These are phyloP conservation scores for Naegleria lovaniensis DNA, from an alignment of 208 protist species.

Conservation along the genomic window DNA sequence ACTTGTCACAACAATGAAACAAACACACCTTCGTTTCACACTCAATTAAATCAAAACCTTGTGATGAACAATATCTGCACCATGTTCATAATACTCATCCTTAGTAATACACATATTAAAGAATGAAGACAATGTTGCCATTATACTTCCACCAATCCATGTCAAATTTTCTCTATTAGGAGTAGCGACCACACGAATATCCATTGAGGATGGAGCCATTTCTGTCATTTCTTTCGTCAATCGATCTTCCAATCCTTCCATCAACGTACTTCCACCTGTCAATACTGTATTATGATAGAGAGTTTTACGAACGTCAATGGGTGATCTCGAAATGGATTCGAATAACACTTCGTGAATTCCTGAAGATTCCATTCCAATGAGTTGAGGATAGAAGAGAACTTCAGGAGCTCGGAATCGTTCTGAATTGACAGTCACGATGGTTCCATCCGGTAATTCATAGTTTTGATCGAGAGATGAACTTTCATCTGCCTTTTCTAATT, in stretches of 20 bases:
- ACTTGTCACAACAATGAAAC: too few species aligned
- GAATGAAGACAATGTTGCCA: conserved; percentile 73
- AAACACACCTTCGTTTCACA: too few species aligned
- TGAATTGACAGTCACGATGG: conserved; percentile 69
- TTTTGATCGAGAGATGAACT: conserved; percentile 45
- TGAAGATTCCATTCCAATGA: conserved; percentile 84
- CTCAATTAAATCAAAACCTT: conserved; percentile 47
- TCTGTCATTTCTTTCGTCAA: conserved; percentile 87
- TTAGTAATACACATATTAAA: conserved; percentile 77
- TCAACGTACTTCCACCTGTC: conserved; percentile 89
- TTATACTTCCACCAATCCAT: conserved; percentile 86
- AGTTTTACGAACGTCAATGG: conserved; percentile 72
- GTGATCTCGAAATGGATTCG: conserved; percentile 93
- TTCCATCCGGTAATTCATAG: conserved; percentile 66
- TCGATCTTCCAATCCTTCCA: conserved; percentile 88
- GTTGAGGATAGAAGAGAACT: conserved; percentile 87
- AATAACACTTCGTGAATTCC: conserved; percentile 92
- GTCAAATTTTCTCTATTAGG: conserved; percentile 86
- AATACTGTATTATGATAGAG: conserved; percentile 82
- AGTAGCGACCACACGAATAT: conserved; percentile 89
- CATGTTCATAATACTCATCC: conserved; percentile 80
- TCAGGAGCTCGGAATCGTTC: conserved; percentile 86
- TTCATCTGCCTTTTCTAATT: conserved; percentile 52
- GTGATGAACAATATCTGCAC: conserved; percentile 72
- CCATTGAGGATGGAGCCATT: conserved; percentile 79